These are phyloP conservation scores for Hemileccinum rubropunctum DNA, from an alignment of 768 basidiomycete species.

Conservation along the genomic window DNA sequence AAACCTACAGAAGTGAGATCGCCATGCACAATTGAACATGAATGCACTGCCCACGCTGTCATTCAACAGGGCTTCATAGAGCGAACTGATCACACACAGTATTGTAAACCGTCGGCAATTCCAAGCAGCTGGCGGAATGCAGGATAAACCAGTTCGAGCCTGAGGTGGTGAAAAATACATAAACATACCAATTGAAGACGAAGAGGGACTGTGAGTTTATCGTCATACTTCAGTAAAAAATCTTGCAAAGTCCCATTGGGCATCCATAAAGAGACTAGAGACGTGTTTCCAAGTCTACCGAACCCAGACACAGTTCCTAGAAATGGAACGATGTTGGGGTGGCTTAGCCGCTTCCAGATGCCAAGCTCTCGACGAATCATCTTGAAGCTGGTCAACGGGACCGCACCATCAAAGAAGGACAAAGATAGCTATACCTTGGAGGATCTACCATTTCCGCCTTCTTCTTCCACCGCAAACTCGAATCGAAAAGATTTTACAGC, in stretches of 20 bases:
- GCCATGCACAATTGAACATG: constrained; percentile 3
- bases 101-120: neutral
- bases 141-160: neutral
- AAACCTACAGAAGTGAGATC: constrained; percentile 8
- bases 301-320: constrained; percentile 7
- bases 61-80: neutral
- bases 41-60: constrained; percentile 2
- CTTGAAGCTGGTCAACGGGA: neutral
- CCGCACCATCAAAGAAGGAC: neutral
- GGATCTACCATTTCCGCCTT: neutral
- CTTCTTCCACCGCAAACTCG: neutral
- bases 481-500: constrained; percentile 12
- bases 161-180: neutral
- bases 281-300: constrained; percentile 2
- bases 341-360: constrained; percentile 8
- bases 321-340: constrained; percentile 13
- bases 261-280: constrained; percentile 12
- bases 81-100: neutral
- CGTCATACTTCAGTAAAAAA: neutral
- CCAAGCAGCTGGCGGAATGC: neutral
- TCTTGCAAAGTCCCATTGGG: constrained; percentile 7
- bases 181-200: constrained; percentile 6
- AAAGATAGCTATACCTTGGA: neutral
- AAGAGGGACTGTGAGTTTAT: neutral
- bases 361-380: constrained; percentile 14